Evolutionary conservation across 768 basidiomycete genomes (phyloP).

Genomic region (Amanita pallidorosea): DNA sequence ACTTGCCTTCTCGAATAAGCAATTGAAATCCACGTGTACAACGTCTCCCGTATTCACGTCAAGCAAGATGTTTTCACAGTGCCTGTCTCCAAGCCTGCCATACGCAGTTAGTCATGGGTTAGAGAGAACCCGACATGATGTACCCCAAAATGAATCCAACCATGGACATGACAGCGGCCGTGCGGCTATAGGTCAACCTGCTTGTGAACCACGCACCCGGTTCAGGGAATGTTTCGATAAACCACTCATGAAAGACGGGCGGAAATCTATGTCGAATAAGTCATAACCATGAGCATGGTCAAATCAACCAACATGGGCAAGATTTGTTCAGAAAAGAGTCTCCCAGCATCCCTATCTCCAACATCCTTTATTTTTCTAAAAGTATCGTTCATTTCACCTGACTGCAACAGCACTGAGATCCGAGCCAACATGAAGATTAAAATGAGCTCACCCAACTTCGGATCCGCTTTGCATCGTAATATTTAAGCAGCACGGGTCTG

Average conservation of each 20-base stretch:
- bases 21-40: constrained; percentile 97
- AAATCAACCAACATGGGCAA: constrained; percentile 38
- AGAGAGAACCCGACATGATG: constrained; percentile 11
- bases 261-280: constrained; percentile 39
- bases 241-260: constrained; percentile 96
- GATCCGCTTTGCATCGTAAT: constrained; percentile 43
- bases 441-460: constrained; percentile 26
- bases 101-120: neutral
- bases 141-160: constrained; percentile 95
- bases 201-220: constrained; percentile 90
- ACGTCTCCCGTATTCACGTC: constrained; percentile 83
- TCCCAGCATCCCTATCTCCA: constrained; percentile 37
- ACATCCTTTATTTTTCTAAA: constrained; percentile 43
- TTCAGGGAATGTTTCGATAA: constrained; percentile 92
- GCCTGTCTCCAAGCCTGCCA: constrained; percentile 88
- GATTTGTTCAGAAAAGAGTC: constrained; percentile 42
- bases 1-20: constrained; percentile 87
- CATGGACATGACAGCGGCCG: constrained; percentile 97
- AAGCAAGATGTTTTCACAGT: constrained; percentile 92
- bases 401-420: constrained; percentile 19
- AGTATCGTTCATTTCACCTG: constrained; percentile 29
- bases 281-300: neutral
- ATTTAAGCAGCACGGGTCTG: constrained; percentile 59
- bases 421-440: neutral
- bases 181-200: constrained; percentile 78